phyloP scores from a whole-genome alignment of 768 basidiomycete species.

The Pulveroboletus frians region DNA sequence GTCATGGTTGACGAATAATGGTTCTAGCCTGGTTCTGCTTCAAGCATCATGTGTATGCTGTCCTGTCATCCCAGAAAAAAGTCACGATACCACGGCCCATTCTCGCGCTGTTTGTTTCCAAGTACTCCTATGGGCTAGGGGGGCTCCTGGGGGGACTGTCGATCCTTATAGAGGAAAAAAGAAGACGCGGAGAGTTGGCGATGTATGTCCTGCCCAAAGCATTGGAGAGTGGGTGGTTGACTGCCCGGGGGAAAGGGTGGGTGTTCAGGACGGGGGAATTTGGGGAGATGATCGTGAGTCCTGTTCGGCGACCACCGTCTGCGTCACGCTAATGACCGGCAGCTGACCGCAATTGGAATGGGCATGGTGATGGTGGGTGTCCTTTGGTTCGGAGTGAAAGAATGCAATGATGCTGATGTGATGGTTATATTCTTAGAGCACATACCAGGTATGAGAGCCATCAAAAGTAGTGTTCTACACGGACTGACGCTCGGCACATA shows the following conservation, averaged over 20 bases:
- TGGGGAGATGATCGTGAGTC: conserved; percentile 60
- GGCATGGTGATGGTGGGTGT: conserved; percentile 81
- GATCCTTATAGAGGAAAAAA: conserved; percentile 82
- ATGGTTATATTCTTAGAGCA: conserved; percentile 42
- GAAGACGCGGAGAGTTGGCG: conserved; percentile 84
- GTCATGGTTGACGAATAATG: not conserved
- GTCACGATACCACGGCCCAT: conserved; percentile 41
- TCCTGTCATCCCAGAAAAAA: conserved; percentile 37
- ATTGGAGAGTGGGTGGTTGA: conserved; percentile 86
- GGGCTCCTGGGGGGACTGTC: conserved; percentile 73
- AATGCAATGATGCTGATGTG: conserved; percentile 6
- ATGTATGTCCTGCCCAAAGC: conserved; percentile 90
- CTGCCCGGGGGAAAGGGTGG: conserved; percentile 67
- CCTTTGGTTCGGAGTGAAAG: not conserved
- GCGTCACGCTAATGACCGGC: conserved; percentile 7
- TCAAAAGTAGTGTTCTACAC: not conserved
- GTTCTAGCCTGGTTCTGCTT: conserved; percentile 56
- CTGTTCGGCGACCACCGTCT: not conserved
- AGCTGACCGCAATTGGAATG: conserved; percentile 75
- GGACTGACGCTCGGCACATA: conserved; percentile 17
- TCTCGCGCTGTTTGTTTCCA: conserved; percentile 57
- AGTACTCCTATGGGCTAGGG: conserved; percentile 65
- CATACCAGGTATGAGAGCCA: conserved; percentile 56
- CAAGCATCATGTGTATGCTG: conserved; percentile 54
- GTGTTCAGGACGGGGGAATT: conserved; percentile 66